Percentiles rank a stretch among this genome's conserved stretches.
Evolutionary conservation across 305 asterid genomes (phyloP).

Genomic region (Coffea humblotiana): DNA sequence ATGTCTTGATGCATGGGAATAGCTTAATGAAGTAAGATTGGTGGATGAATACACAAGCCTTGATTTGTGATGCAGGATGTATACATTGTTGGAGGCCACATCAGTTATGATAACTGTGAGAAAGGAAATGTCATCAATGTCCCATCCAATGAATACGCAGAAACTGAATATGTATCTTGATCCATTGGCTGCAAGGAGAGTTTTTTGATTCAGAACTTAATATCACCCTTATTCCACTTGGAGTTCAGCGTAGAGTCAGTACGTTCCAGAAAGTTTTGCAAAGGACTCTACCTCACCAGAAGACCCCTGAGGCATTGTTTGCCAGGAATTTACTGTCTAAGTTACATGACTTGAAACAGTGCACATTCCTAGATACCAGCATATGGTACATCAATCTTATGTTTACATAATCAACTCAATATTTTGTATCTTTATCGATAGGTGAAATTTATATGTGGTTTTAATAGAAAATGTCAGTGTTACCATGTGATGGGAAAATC

Average conservation of each 20-base stretch:
- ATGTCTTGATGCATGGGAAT: not conserved
- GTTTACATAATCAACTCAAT: not conserved
- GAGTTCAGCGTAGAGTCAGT: constrained; percentile 54
- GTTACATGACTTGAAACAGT: constrained; percentile 44
- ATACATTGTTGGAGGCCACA: constrained; percentile 76
- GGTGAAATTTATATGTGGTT: not conserved
- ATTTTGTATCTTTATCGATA: not conserved
- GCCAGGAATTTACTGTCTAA: constrained; percentile 50
- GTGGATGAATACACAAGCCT: not conserved
- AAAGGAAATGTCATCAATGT: constrained; percentile 69
- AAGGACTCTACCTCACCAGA: constrained; percentile 32
- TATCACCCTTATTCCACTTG: constrained; percentile 73
- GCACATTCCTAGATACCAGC: constrained; percentile 51
- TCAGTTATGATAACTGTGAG: constrained; percentile 30
- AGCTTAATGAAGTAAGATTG: not conserved
- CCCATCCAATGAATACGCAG: constrained; percentile 63
- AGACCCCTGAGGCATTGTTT: constrained; percentile 66
- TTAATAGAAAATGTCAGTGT: not conserved
- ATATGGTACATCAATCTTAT: constrained; percentile 49
- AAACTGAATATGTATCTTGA: constrained; percentile 85
- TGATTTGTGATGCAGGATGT: constrained; percentile 53
- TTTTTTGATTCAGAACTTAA: constrained; percentile 47
- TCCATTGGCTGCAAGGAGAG: constrained; percentile 73
- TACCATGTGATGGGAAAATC: not conserved
- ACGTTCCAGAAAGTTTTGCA: constrained; percentile 29